Base-by-base conservation (phyloP, 805 yeast genomes). In the Pichia nanzhaoensis region DNA sequence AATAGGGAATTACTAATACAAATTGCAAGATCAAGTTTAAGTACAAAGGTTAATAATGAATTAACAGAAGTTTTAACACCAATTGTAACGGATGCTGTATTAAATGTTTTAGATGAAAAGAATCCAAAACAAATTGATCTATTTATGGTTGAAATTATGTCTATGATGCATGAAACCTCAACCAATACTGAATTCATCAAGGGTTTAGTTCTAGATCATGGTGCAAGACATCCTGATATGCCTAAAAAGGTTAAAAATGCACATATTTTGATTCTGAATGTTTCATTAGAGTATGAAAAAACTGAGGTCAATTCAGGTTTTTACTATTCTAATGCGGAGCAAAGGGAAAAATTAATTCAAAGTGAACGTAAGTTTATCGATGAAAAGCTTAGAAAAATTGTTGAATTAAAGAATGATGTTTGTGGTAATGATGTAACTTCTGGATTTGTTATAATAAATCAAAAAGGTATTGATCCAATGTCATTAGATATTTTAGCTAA, bases 181-280 rank as follows among this genome's bases (percentile, higher is more conserved):
- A 77, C 81, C 50, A 93, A 90, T 45, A 90, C 98, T 17, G 73
- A 75, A 57, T 78, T 93, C 48, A 73, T 93, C 52, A 80, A 77
- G 56, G 99, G 99, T 38, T 75, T 93, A 55, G 99, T 93, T 32
- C 74, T 93, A 53, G 99, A 93, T 64, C 99, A 93, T 64, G 99
- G 99, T 54, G 97, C 96, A 16, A 80, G 99, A 64, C 99, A 93
- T 71, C 99, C 99, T 38, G 99, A 93, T 66, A 93, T 93, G 99
- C 99, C 99, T 48, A 84, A 81, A 53, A 69, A 80, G 45, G 82
- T 93, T 17, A 76, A 78, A 52, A 87, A 93, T 63, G 96, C 96
- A 2, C 71, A 78, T 58, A 80, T 93, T 30, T 74, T 93, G 60
- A 93, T 87, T 44, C 75, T 93, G 56, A 93, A 93, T 64, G 99